A percentile compares a stretch with the other conserved stretches of the same genome.
phyloP scores from a whole-genome alignment of 2,329 filamentous ascomycete genomes.

The Pseudocercospora fuligena region DNA sequence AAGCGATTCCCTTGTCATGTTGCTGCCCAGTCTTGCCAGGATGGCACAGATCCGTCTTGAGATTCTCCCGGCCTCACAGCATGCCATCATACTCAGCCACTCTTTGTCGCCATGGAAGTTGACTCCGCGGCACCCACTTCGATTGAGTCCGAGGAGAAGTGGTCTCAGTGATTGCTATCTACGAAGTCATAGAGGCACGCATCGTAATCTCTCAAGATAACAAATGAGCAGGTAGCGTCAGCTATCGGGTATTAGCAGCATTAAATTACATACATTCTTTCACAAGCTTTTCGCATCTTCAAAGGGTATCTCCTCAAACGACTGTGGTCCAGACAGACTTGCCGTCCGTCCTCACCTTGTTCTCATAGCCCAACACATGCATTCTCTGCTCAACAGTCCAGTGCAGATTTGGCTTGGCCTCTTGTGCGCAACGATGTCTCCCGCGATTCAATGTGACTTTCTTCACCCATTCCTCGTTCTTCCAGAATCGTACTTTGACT shows the following conservation, averaged over 20 bases:
- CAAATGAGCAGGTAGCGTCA: not conserved
- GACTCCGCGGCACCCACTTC: no score
- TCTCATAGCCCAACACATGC: slow-evolving; percentile 43
- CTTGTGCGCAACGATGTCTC: slow-evolving; percentile 44
- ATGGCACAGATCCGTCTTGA: no score
- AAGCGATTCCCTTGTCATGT: no score
- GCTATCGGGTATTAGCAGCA: not conserved
- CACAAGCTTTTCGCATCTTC: not conserved
- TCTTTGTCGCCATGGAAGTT: no score
- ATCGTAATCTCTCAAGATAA: not conserved
- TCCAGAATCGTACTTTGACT: slow-evolving; percentile 45
- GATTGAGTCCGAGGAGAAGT: no score
- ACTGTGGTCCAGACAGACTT: slow-evolving; percentile 43
- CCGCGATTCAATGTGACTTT: slow-evolving; percentile 47
- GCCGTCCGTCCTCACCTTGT: slow-evolving; percentile 38
- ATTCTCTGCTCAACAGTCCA: slow-evolving; percentile 50
- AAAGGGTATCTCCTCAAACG: slow-evolving; percentile 19
- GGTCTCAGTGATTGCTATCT: no score
- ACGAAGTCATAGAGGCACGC: no score
- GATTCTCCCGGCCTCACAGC: no score
- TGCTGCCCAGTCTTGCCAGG: no score
- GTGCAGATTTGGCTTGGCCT: slow-evolving; percentile 48
- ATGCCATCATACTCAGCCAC: no score
- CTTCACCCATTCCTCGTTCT: slow-evolving; percentile 45
- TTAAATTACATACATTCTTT: not conserved